Evolutionary conservation across 805 yeast genomes (phyloP).

Genomic region (Zygosaccharomyces rouxii): DNA sequence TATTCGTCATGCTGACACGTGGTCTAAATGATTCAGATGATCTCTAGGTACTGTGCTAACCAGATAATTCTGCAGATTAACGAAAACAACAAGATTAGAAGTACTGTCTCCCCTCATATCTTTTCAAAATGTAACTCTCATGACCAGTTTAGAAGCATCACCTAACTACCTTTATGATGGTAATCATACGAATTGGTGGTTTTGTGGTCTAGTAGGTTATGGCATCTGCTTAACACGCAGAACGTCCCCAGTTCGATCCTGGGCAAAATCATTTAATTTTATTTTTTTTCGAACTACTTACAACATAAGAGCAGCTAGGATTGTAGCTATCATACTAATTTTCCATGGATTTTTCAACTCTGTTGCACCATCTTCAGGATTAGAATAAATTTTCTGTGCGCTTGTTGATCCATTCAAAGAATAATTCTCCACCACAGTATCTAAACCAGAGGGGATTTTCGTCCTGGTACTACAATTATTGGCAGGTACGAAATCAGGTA

Average conservation of each 20-base stretch:
- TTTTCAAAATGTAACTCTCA: too few species aligned
- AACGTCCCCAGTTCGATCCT: constrained; percentile 99
- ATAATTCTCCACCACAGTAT: neutral
- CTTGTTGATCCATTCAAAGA: neutral
- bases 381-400: neutral
- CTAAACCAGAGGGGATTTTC: neutral
- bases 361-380: neutral
- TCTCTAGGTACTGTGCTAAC: too few species aligned
- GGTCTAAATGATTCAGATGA: too few species aligned
- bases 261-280: constrained; percentile 84
- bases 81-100: too few species aligned
- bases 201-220: constrained; percentile 99
- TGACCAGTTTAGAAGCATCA: too few species aligned
- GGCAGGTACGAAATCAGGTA: constrained; percentile 3
- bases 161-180: too few species aligned
- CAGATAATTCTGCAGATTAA: too few species aligned
- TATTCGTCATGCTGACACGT: too few species aligned
- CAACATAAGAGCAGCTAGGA: neutral
- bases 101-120: too few species aligned
- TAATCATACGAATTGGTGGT: constrained; percentile 40
- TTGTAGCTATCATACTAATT: neutral
- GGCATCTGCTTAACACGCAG: constrained; percentile 99
- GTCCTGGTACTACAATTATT: neutral
- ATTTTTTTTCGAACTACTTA: neutral
- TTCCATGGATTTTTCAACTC: neutral